Evolutionary conservation across 257 asterid species (phyloP).

Genomic region (Solanum tarijense): DNA sequence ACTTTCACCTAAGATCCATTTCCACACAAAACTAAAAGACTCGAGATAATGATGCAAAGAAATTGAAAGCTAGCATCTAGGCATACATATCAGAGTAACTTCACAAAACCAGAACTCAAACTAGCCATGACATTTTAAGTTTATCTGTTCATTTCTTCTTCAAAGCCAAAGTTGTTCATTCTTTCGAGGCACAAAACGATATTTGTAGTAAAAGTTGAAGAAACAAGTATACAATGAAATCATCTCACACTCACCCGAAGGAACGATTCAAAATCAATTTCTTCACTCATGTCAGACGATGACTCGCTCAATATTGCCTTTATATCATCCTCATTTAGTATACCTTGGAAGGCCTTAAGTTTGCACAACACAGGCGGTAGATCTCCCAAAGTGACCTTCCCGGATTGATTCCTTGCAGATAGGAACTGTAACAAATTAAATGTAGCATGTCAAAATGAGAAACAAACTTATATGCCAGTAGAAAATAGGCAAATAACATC

Average conservation of each 20-base stretch:
- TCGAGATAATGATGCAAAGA: background rate
- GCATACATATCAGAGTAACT: background rate
- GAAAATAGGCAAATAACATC: background rate
- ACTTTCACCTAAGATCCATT: background rate
- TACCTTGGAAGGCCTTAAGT: slow-evolving; percentile 43
- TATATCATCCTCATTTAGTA: slow-evolving; percentile 40
- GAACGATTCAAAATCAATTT: slow-evolving; percentile 68
- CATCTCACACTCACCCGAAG: slow-evolving; percentile 41
- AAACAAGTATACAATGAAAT: background rate
- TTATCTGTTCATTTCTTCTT: background rate
- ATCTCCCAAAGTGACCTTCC: slow-evolving; percentile 54
- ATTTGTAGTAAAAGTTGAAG: background rate
- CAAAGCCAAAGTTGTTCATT: background rate
- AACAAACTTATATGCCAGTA: background rate
- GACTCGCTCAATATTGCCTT: slow-evolving; percentile 45
- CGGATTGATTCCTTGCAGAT: slow-evolving; percentile 42
- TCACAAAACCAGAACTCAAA: background rate
- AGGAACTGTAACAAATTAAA: slow-evolving; percentile 32
- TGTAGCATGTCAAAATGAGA: background rate
- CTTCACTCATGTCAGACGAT: slow-evolving; percentile 36
- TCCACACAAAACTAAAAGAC: background rate
- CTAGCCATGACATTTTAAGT: background rate
- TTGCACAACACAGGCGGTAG: slow-evolving; percentile 58
- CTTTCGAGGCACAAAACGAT: background rate
- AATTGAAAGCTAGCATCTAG: background rate